Evolutionary conservation across 2,329 filamentous ascomycete species (phyloP).

Genomic region (Hymenoscyphus repandus): DNA sequence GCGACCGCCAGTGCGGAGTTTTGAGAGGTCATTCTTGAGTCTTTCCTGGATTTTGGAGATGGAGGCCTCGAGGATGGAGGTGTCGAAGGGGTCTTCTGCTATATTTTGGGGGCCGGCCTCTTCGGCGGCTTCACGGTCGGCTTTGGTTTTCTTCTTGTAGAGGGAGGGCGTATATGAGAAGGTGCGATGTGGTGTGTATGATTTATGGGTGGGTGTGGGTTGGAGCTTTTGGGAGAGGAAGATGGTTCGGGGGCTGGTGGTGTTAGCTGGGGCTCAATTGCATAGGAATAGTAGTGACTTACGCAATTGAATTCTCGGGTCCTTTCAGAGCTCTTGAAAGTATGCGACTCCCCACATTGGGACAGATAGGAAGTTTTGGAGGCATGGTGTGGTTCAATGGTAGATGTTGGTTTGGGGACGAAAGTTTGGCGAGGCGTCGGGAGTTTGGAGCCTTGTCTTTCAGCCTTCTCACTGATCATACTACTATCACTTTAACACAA

Average conservation of each 20-base stretch:
- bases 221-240: background rate
- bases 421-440: background rate
- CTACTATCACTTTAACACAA: background rate
- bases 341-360: constrained; percentile 11
- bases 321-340: background rate
- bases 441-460: constrained; percentile 10
- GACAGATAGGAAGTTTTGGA: constrained; percentile 15
- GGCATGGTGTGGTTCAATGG: constrained; percentile 16
- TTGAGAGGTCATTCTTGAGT: constrained; percentile 56
- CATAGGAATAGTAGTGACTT: background rate
- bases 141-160: constrained; percentile 24
- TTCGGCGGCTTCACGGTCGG: constrained; percentile 18
- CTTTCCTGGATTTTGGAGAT: constrained; percentile 50
- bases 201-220: background rate
- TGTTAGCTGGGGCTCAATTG: constrained; percentile 8
- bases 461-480: constrained; percentile 7
- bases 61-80: constrained; percentile 49
- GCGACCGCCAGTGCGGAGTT: constrained; percentile 55
- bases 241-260: background rate
- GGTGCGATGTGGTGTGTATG: background rate
- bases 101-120: constrained; percentile 5
- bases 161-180: constrained; percentile 16
- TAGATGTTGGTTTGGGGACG: background rate
- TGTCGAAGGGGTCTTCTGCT: constrained; percentile 51
- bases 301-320: constrained; percentile 15